Conservation (phyloP, 306 rosid species). For the Boehmeria nivea region DNA sequence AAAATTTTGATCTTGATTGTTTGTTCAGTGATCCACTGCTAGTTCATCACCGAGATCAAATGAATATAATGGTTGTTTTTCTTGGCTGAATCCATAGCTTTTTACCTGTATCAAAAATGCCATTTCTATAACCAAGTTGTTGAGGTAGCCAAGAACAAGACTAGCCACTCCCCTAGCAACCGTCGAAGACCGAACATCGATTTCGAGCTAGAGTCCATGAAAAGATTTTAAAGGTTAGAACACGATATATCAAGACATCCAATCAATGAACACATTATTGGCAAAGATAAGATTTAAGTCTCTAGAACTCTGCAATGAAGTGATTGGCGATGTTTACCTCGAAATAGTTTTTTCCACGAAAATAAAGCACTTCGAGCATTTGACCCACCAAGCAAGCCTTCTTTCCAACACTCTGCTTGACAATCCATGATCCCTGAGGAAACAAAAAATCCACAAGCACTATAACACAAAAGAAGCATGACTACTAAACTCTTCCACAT, state of each 20-base stretch:
- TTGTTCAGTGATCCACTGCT: too few species aligned
- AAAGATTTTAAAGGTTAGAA: too few species aligned
- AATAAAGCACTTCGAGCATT: slow-evolving; percentile 52
- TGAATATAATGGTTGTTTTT: not conserved
- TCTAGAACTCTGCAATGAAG: too few species aligned
- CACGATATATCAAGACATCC: not conserved
- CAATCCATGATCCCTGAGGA: slow-evolving; percentile 91
- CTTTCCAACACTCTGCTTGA: slow-evolving; percentile 91
- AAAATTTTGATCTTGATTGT: too few species aligned
- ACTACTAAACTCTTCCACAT: slow-evolving; percentile 2
- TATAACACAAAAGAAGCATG: not conserved
- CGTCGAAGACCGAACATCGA: slow-evolving; percentile 77
- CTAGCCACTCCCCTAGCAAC: slow-evolving; percentile 80
- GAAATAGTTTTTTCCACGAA: slow-evolving; percentile 72
- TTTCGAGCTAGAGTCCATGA: slow-evolving; percentile 43
- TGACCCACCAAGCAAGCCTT: slow-evolving; percentile 84
- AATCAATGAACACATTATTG: not conserved
- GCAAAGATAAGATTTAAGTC: not conserved
- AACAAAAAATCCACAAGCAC: slow-evolving; percentile 14
- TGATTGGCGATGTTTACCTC: slow-evolving; percentile 41
- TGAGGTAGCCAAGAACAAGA: slow-evolving; percentile 86
- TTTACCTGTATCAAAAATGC: slow-evolving; percentile 87
- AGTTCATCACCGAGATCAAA: too few species aligned
- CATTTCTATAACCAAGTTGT: slow-evolving; percentile 85
- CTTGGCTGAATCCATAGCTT: not conserved